phyloP scores from a whole-genome alignment of 1,139 yeast species.

The Spencermartinsiella ligniputridi region DNA sequence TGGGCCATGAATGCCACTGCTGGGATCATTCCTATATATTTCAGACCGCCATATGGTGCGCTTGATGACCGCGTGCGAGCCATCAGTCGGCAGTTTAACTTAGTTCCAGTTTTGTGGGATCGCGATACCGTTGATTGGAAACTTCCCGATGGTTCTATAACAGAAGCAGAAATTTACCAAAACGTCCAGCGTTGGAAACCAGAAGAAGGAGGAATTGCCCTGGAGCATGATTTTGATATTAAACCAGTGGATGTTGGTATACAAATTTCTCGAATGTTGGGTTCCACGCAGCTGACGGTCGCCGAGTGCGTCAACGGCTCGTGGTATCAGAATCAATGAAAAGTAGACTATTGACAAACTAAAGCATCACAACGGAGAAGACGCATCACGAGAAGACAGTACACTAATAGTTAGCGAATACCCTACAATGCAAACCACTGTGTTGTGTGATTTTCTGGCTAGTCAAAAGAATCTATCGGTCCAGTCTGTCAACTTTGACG shows the following conservation, averaged over 20 bases:
- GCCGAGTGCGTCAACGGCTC: conserved; percentile 76
- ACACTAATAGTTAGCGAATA: not conserved
- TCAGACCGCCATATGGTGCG: conserved; percentile 96
- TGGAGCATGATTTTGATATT: conserved; percentile 76
- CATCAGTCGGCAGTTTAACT: conserved; percentile 77
- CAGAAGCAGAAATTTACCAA: conserved; percentile 47
- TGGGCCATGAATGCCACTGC: conserved; percentile 99
- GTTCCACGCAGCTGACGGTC: conserved; percentile 62
- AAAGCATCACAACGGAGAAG: too few species aligned
- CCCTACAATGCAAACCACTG: too few species aligned
- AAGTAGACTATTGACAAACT: too few species aligned
- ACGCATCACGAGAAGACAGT: too few species aligned
- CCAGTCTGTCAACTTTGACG: too few species aligned
- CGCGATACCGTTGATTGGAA: conserved; percentile 92
- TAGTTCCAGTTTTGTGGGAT: conserved; percentile 89
- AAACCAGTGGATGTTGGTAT: conserved; percentile 69
- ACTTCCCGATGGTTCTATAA: conserved; percentile 41
- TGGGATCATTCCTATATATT: conserved; percentile 84
- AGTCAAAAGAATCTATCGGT: too few species aligned
- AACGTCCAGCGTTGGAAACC: conserved; percentile 53
- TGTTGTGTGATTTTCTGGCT: too few species aligned
- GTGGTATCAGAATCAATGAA: conserved; percentile 29
- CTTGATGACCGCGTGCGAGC: conserved; percentile 79
- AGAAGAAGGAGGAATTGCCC: conserved; percentile 55
- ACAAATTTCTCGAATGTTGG: conserved; percentile 49